phyloP scores from a whole-genome alignment of 192 early-diverging fungal species.

The Podila epigama region DNA sequence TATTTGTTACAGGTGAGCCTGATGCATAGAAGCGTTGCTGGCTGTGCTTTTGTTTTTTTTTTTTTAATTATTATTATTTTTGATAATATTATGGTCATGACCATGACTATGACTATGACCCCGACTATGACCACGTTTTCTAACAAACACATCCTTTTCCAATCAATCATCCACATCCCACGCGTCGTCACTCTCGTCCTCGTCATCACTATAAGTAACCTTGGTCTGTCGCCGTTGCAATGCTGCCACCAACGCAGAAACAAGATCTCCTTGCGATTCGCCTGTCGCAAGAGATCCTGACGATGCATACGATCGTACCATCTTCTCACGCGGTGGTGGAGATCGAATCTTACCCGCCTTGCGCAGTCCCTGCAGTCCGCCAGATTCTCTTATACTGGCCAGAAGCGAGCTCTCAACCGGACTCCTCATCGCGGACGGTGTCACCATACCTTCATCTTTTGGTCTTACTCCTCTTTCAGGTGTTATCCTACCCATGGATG shows the following conservation, averaged over 20 bases:
- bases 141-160: background rate
- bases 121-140: too few relatives aligned
- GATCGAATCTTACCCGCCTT: conserved; percentile 42
- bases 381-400: conserved; percentile 42
- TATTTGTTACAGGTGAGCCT: too few relatives aligned
- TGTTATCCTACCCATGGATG: background rate
- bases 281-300: conserved; percentile 7
- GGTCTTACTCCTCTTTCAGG: background rate
- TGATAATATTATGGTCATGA: too few relatives aligned
- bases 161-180: conserved; percentile 37
- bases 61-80: conserved; percentile 1
- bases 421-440: conserved; percentile 4
- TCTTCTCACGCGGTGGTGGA: conserved; percentile 11
- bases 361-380: conserved; percentile 41
- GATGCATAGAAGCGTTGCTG: too few relatives aligned
- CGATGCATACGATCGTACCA: background rate
- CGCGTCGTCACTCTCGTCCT: conserved; percentile 30
- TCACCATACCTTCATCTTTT: background rate
- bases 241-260: conserved; percentile 40
- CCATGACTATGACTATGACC: too few relatives aligned
- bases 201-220: conserved; percentile 40
- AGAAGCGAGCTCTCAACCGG: conserved; percentile 25
- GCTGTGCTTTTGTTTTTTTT: too few relatives aligned
- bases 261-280: conserved; percentile 24
- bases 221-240: conserved; percentile 44